Evolutionary conservation across 1,139 yeast species (phyloP), one percentile per base, ranked within the genome.

Genomic region (Lodderomyces orthopsilosis): DNA sequence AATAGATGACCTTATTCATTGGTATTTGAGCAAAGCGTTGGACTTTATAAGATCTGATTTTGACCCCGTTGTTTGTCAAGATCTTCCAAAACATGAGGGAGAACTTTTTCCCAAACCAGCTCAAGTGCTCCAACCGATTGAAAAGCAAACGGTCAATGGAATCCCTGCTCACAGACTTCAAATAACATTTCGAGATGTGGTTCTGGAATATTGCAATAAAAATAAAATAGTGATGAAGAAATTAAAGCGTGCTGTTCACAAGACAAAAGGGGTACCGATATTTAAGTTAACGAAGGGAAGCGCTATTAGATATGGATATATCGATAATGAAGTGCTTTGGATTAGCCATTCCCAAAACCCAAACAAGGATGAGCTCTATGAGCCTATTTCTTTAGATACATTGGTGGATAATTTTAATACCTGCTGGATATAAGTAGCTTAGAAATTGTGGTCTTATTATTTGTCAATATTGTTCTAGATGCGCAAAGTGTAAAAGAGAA

Each of bases 141-240:
- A 13, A 13, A 4, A 4, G 17, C 17, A 5, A 2, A 47, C 49
- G 40, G 57, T 56, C 10, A 52, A 63, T 21, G 73, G 73, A 1
- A 56, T 67, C 2, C 70, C 74, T 0, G 50, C 66, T 0, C 53
- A 59, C 36, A 59, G 58, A 27, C 55, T 70, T 4, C 46, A 58
- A 43, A 63, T 69, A 2, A 53, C 70, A 1, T 73, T 68, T 46
- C 68, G 61, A 41, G 75, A 73, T 46, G 74, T 72, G 13, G 66
- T 73, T 3, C 51, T 49, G 30, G 52, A 61, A 1, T 58, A 51
- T 45, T 72, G 78, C 50, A 40, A 56, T 12, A 47, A 53, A 6
- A 50, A 62, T 23, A 56, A 58, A 15, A 61, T 69, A 9, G 43
- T 58, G 3, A 54, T 69, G 38, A 49, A 49, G 2, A 22, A 48